A percentile compares a stretch with the other conserved stretches of the same genome.
phyloP scores from a whole-genome alignment of 345 rosid genomes.

The Moringa oleifera region DNA sequence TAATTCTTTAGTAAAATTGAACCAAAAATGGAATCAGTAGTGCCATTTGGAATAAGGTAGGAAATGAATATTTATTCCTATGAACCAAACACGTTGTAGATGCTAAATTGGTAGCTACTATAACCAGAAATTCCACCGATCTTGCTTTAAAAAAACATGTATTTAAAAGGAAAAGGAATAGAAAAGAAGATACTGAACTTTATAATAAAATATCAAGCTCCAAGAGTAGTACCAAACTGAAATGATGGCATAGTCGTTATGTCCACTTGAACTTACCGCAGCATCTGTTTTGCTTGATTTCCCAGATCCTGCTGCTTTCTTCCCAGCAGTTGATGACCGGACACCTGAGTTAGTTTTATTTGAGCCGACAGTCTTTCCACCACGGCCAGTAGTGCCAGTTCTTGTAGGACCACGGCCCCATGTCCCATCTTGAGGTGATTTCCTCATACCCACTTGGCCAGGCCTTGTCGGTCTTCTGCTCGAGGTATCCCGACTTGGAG shows the following conservation, averaged over 20 bases:
- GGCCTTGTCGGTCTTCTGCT: conserved; percentile 75
- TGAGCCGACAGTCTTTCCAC: conserved; percentile 61
- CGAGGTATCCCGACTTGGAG: conserved; percentile 79
- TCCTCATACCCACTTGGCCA: conserved; percentile 72
- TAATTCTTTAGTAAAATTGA: too few species aligned
- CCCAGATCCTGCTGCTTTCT: conserved; percentile 64
- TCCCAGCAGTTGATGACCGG: conserved; percentile 69
- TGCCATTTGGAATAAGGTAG: too few species aligned
- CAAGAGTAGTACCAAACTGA: not conserved
- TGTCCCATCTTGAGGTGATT: conserved; percentile 88
- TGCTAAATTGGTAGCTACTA: too few species aligned
- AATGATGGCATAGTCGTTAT: not conserved
- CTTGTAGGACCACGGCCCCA: conserved; percentile 84
- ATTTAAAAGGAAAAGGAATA: too few species aligned
- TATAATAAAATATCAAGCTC: not conserved
- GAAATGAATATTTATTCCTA: too few species aligned
- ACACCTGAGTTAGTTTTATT: conserved; percentile 51
- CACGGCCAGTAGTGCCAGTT: conserved; percentile 55
- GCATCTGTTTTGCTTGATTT: conserved; percentile 78
- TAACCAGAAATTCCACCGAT: not conserved
- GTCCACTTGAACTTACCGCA: conserved; percentile 34
- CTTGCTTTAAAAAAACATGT: not conserved
- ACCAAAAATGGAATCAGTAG: too few species aligned
- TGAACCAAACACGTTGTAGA: too few species aligned
- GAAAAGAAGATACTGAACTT: too few species aligned